A percentile compares a stretch with the other conserved stretches of the same genome.
Evolutionary conservation across 345 rosid genomes (phyloP).

Genomic region (Garcia nutans): DNA sequence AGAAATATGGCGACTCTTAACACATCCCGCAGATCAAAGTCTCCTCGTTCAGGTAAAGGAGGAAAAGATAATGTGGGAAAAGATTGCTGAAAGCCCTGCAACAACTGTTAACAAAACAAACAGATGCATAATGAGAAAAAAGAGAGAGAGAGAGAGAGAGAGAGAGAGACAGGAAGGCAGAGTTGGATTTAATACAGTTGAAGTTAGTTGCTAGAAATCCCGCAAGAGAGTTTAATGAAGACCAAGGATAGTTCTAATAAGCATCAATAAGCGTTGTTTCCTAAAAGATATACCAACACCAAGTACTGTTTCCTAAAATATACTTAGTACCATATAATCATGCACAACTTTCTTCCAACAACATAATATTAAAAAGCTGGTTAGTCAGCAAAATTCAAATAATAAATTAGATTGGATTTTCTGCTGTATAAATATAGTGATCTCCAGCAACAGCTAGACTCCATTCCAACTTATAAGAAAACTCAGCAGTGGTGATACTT

Average conservation of each 20-base stretch:
- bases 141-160: neutral
- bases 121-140: neutral
- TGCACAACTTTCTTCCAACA: neutral
- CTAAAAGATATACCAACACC: too few relatives aligned
- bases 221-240: neutral
- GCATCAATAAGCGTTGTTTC: neutral
- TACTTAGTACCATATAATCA: neutral
- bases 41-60: constrained; percentile 84
- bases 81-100: constrained; percentile 79
- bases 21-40: constrained; percentile 75
- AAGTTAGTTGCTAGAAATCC: neutral
- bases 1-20: constrained; percentile 81
- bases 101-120: constrained; percentile 47
- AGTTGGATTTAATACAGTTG: neutral
- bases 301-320: too few relatives aligned
- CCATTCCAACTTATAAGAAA: neutral
- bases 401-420: neutral
- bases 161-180: neutral
- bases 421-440: neutral
- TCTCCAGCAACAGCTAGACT: neutral
- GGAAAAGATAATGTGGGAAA: constrained; percentile 74
- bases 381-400: neutral
- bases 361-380: too few relatives aligned
- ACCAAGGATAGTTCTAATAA: neutral
- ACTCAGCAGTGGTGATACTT: constrained; percentile 28